These are phyloP conservation scores for Dalbergia cochinchinensis DNA, from an alignment of 306 rosid genomes.

Conservation along the genomic window DNA sequence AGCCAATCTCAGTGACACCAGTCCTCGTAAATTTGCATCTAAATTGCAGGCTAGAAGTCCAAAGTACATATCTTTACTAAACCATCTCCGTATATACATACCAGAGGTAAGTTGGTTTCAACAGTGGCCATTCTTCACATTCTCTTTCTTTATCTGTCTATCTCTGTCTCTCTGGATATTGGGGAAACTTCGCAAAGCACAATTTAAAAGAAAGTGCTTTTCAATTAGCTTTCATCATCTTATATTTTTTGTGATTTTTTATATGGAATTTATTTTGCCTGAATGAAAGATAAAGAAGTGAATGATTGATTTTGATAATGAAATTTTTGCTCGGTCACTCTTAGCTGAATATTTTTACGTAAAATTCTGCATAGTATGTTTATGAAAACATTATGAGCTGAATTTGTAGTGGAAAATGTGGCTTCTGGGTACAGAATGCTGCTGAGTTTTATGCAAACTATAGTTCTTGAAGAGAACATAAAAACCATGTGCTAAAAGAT, in stretches of 20 bases:
- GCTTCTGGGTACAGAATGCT: slow-evolving; percentile 7
- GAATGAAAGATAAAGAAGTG: slow-evolving; percentile 29
- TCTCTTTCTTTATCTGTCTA: not conserved
- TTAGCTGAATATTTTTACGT: not conserved
- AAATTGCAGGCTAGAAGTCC: slow-evolving; percentile 94
- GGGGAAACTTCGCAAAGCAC: slow-evolving; percentile 14
- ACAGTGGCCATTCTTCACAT: slow-evolving; percentile 5
- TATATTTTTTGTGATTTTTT: not conserved
- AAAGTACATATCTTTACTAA: slow-evolving; percentile 95
- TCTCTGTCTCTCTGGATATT: not conserved
- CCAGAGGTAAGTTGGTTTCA: slow-evolving; percentile 80
- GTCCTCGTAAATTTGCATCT: slow-evolving; percentile 89
- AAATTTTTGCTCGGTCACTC: not conserved
- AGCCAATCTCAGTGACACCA: slow-evolving; percentile 86
- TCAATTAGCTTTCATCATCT: slow-evolving; percentile 17
- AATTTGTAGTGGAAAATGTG: slow-evolving; percentile 10
- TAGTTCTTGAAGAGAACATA: slow-evolving; percentile 26
- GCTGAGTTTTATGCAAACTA: slow-evolving; percentile 20
- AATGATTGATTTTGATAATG: slow-evolving; percentile 6
- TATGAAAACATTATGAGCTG: slow-evolving; percentile 1
- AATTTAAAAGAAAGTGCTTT: not conserved
- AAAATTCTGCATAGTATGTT: slow-evolving; percentile 10
- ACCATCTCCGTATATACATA: slow-evolving; percentile 96
- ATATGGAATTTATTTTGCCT: not conserved
- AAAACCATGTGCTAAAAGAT: slow-evolving; percentile 6